These are phyloP conservation scores for Verticillium nubilum DNA, from an alignment of 2,329 filamentous ascomycete genomes.

Conservation along the genomic window DNA sequence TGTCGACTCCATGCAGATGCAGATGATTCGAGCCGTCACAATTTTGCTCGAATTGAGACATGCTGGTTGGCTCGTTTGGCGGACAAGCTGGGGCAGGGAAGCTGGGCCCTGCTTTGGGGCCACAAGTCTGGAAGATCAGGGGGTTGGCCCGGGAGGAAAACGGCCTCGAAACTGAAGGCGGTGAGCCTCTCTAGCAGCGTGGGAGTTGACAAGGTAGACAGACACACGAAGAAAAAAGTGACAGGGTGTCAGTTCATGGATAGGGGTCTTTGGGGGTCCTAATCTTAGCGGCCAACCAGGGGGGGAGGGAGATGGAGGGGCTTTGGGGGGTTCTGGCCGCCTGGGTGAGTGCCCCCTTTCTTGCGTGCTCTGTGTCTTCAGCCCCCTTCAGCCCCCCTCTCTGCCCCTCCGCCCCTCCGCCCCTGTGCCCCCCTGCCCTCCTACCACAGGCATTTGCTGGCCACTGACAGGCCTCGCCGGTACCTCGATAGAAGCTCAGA, in stretches of 20 bases:
- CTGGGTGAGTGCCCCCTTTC: not conserved
- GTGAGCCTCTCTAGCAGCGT: not conserved
- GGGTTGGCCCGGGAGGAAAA: not conserved
- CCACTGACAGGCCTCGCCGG: not conserved
- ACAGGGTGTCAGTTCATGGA: not conserved
- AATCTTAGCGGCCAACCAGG: not conserved
- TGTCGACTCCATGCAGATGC: not conserved
- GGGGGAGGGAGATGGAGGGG: not conserved
- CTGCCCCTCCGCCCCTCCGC: not conserved
- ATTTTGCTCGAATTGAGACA: not conserved
- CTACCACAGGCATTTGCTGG: not conserved
- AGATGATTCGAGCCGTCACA: not conserved
- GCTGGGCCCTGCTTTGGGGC: not conserved
- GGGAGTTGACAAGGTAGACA: not conserved
- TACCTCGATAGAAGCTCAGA: not conserved
- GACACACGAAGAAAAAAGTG: not conserved
- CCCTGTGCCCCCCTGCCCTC: not conserved
- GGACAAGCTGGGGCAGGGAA: not conserved
- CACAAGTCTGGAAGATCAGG: not conserved
- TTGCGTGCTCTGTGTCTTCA: not conserved
- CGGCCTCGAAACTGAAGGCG: not conserved
- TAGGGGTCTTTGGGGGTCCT: not conserved
- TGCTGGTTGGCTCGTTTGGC: not conserved
- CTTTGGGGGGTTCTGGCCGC: not conserved
- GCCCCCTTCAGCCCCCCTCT: too few relatives aligned